phyloP scores from a whole-genome alignment of 2,329 filamentous ascomycete species.

The Xylariales sp. region DNA sequence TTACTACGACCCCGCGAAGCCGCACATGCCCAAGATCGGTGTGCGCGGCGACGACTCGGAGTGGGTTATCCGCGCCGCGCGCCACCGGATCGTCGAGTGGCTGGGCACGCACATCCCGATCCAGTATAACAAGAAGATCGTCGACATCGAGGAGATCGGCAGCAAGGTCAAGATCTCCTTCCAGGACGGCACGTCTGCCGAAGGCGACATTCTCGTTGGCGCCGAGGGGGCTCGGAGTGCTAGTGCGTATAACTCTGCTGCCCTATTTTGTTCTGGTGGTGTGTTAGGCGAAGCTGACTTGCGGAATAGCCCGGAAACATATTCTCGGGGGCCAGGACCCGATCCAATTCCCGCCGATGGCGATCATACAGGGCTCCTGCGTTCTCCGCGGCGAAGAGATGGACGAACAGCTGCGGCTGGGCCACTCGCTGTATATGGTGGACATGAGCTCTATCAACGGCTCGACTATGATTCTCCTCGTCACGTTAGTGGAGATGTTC shows the following conservation, averaged over 20 bases:
- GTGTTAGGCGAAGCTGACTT: slow-evolving; percentile 16
- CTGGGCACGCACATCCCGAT: slow-evolving; percentile 47
- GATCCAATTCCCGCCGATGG: slow-evolving; percentile 45
- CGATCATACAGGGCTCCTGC: slow-evolving; percentile 46
- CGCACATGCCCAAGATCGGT: slow-evolving; percentile 32
- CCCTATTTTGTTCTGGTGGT: not conserved
- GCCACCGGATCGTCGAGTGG: slow-evolving; percentile 46
- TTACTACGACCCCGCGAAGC: slow-evolving; percentile 39
- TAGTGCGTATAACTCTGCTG: slow-evolving; percentile 45
- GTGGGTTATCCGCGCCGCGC: slow-evolving; percentile 50
- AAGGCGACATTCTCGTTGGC: slow-evolving; percentile 59
- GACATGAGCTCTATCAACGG: slow-evolving; percentile 39
- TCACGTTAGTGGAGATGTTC: slow-evolving; percentile 40
- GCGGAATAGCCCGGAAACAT: slow-evolving; percentile 47
- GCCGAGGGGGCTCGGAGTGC: slow-evolving; percentile 58
- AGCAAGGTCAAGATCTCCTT: slow-evolving; percentile 56
- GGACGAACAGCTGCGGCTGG: slow-evolving; percentile 49
- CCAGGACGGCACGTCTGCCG: slow-evolving; percentile 55
- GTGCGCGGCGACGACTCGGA: slow-evolving; percentile 41
- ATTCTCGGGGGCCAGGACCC: slow-evolving; percentile 47
- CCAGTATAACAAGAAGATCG: slow-evolving; percentile 55
- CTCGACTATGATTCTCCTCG: slow-evolving; percentile 40
- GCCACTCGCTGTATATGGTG: slow-evolving; percentile 48
- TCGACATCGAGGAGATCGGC: slow-evolving; percentile 50
- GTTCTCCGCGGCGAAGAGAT: slow-evolving; percentile 46